Conservation (phyloP, 2,329 filamentous ascomycete genomes). For the Colletotrichum spinosum region DNA sequence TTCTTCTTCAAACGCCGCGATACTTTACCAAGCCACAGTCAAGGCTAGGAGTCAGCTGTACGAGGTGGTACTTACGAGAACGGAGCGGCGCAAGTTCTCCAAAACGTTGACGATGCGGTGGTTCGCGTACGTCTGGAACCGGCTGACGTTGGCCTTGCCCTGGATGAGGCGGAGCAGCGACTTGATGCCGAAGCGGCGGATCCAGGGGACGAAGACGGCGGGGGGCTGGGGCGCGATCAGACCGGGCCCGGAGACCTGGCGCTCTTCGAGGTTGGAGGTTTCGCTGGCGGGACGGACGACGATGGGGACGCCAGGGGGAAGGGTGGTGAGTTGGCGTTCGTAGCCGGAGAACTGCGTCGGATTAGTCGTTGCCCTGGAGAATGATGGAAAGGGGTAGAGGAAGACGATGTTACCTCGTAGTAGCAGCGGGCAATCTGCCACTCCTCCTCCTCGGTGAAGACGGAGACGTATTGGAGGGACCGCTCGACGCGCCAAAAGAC, state of each 20-base stretch:
- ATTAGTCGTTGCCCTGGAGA: not conserved
- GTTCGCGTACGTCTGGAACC: conserved; percentile 29
- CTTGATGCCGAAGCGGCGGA: conserved; percentile 19
- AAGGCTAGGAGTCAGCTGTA: too few species aligned
- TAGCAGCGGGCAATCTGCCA: conserved; percentile 23
- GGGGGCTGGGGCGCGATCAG: not conserved
- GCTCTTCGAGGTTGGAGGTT: not conserved
- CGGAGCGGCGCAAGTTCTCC: conserved; percentile 1
- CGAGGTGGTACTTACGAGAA: not conserved
- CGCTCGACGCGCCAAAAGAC: conserved; percentile 9
- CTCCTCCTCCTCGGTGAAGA: conserved; percentile 29
- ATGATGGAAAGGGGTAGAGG: too few species aligned
- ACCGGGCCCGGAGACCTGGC: not conserved
- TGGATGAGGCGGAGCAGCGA: conserved; percentile 29
- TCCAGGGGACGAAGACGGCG: not conserved
- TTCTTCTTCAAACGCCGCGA: not conserved
- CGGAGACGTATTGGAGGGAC: conserved; percentile 12
- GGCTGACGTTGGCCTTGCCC: conserved; percentile 9
- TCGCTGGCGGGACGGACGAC: not conserved
- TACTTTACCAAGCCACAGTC: not conserved
- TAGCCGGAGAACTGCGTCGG: conserved; percentile 19
- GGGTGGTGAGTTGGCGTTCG: conserved; percentile 9
- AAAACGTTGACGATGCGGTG: conserved; percentile 24
- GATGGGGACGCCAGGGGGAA: not conserved
- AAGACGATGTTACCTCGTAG: conserved; percentile 4